Evolutionary conservation across 1,284 basidiomycete genomes (phyloP).

Genomic region (Apiotrichum laibachii): DNA sequence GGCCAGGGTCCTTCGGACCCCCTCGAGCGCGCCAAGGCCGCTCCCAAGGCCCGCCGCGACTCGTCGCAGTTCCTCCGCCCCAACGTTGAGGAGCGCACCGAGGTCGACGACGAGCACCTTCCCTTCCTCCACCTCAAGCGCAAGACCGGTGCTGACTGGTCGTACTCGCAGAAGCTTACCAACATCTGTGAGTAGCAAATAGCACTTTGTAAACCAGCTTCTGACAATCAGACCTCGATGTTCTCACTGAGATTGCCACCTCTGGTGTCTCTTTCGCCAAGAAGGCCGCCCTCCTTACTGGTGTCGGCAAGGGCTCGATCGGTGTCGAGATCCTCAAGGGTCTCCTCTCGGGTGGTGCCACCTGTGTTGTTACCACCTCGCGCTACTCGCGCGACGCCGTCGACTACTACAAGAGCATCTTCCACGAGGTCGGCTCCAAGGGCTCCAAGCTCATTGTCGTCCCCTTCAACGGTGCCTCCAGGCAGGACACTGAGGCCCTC

Average conservation of each 20-base stretch:
- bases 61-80: slow-evolving; percentile 94
- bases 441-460: slow-evolving; percentile 95
- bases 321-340: slow-evolving; percentile 97
- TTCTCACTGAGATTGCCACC: slow-evolving; percentile 95
- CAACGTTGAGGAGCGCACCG: slow-evolving; percentile 65
- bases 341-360: slow-evolving; percentile 89
- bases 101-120: slow-evolving; percentile 82
- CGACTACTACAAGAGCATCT: slow-evolving; percentile 98
- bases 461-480: slow-evolving; percentile 93
- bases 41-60: slow-evolving; percentile 62
- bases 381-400: slow-evolving; percentile 90
- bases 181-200: slow-evolving; percentile 59
- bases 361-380: slow-evolving; percentile 95
- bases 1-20: slow-evolving; percentile 54
- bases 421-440: slow-evolving; percentile 90
- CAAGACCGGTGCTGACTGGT: slow-evolving; percentile 93
- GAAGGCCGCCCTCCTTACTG: slow-evolving; percentile 96
- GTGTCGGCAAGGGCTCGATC: slow-evolving; percentile 96
- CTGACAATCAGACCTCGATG: slow-evolving; percentile 66
- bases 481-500: slow-evolving; percentile 94
- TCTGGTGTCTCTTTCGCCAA: slow-evolving; percentile 97
- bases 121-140: slow-evolving; percentile 95
- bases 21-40: slow-evolving; percentile 33
- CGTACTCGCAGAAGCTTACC: slow-evolving; percentile 94
- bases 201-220: slow-evolving; percentile 14